phyloP scores from a whole-genome alignment of 768 basidiomycete genomes.

The Suillus placidus region DNA sequence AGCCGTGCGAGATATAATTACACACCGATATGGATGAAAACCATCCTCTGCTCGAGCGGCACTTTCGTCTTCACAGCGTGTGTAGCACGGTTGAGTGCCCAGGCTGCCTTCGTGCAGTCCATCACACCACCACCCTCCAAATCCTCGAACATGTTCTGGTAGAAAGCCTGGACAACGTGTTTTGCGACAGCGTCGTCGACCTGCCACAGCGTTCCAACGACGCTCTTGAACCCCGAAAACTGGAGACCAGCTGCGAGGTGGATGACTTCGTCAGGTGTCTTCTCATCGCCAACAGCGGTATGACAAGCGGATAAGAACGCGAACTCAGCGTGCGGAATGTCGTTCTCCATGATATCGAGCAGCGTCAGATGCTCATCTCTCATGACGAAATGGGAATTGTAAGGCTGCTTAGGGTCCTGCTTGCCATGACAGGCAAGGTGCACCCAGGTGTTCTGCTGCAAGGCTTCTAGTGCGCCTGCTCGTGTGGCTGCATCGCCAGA shows the following conservation, averaged over 20 bases:
- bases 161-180: neutral
- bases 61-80: neutral
- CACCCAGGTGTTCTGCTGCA: conserved; percentile 14
- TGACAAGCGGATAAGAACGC: neutral
- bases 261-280: neutral
- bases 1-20: neutral
- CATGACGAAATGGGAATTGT: neutral
- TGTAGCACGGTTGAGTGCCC: neutral
- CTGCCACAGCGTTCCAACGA: conserved; percentile 26
- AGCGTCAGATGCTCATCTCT: neutral
- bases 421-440: conserved; percentile 25
- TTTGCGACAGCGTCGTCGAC: conserved; percentile 3
- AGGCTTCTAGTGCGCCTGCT: neutral
- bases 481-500: neutral
- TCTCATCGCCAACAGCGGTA: neutral
- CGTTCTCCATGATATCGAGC: neutral
- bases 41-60: neutral
- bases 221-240: conserved; percentile 20
- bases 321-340: neutral
- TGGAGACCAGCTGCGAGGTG: conserved; percentile 10
- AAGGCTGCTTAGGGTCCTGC: neutral
- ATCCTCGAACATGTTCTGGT: neutral
- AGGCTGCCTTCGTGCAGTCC: neutral
- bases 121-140: neutral
- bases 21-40: neutral